Evolutionary conservation across 2,329 filamentous ascomycete species (phyloP).

Genomic region (Fonsecaea erecta): DNA sequence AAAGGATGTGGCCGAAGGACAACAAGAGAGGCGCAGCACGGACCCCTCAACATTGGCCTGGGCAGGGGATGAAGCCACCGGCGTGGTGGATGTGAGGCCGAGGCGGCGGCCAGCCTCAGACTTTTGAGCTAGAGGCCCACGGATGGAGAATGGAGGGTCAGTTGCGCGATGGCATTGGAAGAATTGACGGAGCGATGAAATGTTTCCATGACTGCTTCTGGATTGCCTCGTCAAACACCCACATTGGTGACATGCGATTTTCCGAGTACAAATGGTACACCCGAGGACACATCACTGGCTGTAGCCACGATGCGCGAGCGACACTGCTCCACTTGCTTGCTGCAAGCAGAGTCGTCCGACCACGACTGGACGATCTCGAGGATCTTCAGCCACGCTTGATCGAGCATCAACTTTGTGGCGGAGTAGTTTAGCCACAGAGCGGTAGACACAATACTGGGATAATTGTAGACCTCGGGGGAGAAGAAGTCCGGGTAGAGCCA

Average conservation of each 20-base stretch:
- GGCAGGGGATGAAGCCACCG: no score
- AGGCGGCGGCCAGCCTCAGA: no score
- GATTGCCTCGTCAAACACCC: no score
- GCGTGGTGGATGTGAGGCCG: no score
- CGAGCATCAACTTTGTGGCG: conserved; percentile 37
- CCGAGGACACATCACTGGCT: conserved; percentile 18
- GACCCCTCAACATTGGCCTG: no score
- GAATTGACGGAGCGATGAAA: no score
- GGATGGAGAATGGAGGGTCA: no score
- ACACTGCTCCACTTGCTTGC: conserved; percentile 23
- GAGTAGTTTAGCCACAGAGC: conserved; percentile 40
- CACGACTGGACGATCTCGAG: conserved; percentile 35
- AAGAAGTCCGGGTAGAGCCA: conserved; percentile 33
- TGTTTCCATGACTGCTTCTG: no score
- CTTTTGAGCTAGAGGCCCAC: no score
- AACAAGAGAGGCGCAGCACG: no score
- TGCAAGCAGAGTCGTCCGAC: conserved; percentile 9
- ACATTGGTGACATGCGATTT: background rate
- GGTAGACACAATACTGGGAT: conserved; percentile 34
- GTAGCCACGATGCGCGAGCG: background rate
- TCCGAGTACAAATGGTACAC: conserved; percentile 21
- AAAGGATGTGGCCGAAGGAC: background rate
- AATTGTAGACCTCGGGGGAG: conserved; percentile 38
- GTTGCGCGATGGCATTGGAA: no score
- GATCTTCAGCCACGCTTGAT: conserved; percentile 35